A percentile compares a stretch with the other conserved stretches of the same genome.
Conservation (phyloP, 2,329 filamentous ascomycete species). For the Hymenoscyphus repandus region DNA sequence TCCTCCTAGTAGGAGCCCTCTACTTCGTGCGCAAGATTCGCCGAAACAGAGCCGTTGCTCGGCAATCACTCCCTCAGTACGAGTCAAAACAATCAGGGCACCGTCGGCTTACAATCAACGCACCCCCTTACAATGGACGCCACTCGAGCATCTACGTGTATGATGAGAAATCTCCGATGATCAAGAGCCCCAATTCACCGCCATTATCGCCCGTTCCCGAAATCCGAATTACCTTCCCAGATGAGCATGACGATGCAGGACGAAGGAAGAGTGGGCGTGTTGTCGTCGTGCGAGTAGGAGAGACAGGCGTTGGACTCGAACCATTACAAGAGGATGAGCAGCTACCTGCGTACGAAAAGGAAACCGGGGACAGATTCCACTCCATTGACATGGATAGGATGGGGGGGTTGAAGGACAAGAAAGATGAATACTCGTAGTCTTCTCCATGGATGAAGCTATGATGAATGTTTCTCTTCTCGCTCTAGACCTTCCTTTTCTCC, state of each 20-base stretch:
- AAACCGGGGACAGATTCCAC: slow-evolving; percentile 74
- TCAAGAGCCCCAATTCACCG: slow-evolving; percentile 68
- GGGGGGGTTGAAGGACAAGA: slow-evolving; percentile 89
- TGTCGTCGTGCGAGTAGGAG: slow-evolving; percentile 85
- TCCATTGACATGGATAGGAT: slow-evolving; percentile 93
- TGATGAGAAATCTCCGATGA: slow-evolving; percentile 73
- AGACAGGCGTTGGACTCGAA: slow-evolving; percentile 81
- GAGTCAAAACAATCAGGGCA: slow-evolving; percentile 43
- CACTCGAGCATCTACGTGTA: slow-evolving; percentile 72
- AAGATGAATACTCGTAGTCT: slow-evolving; percentile 22
- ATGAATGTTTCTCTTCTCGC: slow-evolving; percentile 8
- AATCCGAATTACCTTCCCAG: slow-evolving; percentile 97
- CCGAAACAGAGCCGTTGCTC: slow-evolving; percentile 38
- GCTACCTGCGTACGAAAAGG: slow-evolving; percentile 85
- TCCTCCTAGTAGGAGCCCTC: slow-evolving; percentile 63
- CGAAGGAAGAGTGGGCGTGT: slow-evolving; percentile 80
- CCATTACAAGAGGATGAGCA: slow-evolving; percentile 70
- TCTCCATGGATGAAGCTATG: neutral
- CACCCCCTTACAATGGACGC: slow-evolving; percentile 38
- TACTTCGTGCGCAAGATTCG: slow-evolving; percentile 68
- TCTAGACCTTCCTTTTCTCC: slow-evolving; percentile 5
- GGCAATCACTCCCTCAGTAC: slow-evolving; percentile 63
- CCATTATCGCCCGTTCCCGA: slow-evolving; percentile 83
- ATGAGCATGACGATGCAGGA: slow-evolving; percentile 84
- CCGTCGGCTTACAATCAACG: slow-evolving; percentile 49